These are phyloP conservation scores for Calonectria ilicicola DNA, from an alignment of 2,329 filamentous ascomycete genomes.

Conservation along the genomic window DNA sequence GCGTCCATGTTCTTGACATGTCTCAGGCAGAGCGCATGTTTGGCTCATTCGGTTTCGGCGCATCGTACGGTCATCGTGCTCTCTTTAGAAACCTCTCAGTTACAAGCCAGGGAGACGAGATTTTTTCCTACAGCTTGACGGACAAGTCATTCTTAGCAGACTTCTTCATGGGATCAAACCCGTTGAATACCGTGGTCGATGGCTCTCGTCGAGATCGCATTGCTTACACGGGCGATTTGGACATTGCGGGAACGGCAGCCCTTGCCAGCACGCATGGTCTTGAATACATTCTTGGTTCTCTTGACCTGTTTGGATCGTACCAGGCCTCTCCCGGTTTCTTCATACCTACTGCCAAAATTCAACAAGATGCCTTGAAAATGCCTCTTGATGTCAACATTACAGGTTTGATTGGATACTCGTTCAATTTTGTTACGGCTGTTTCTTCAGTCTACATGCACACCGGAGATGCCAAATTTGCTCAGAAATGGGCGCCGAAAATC, in stretches of 20 bases:
- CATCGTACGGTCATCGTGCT: constrained; percentile 6
- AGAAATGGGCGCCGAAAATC: constrained; percentile 42
- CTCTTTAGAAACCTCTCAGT: not conserved
- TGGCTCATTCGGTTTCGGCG: constrained; percentile 13
- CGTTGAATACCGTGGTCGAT: constrained; percentile 47
- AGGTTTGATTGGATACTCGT: constrained; percentile 49
- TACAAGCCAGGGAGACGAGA: not conserved
- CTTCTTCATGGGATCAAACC: constrained; percentile 51
- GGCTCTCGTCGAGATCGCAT: constrained; percentile 50
- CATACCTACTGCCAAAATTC: constrained; percentile 42
- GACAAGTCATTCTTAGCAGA: constrained; percentile 44
- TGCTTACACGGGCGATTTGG: constrained; percentile 48
- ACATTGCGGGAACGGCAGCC: constrained; percentile 41
- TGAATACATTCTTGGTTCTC: constrained; percentile 39
- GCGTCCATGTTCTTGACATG: not conserved
- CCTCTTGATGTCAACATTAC: constrained; percentile 41
- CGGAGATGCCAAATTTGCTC: constrained; percentile 42
- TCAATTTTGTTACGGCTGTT: constrained; percentile 41
- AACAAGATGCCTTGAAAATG: constrained; percentile 29
- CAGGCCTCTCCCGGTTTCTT: not conserved
- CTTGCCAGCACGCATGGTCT: constrained; percentile 44
- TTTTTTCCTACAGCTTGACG: constrained; percentile 20
- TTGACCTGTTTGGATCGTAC: constrained; percentile 46
- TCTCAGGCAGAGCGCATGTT: not conserved
- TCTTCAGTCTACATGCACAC: constrained; percentile 44